phyloP scores from a whole-genome alignment of 495 filamentous ascomycete genomes.

The Usnea hakonensis region DNA sequence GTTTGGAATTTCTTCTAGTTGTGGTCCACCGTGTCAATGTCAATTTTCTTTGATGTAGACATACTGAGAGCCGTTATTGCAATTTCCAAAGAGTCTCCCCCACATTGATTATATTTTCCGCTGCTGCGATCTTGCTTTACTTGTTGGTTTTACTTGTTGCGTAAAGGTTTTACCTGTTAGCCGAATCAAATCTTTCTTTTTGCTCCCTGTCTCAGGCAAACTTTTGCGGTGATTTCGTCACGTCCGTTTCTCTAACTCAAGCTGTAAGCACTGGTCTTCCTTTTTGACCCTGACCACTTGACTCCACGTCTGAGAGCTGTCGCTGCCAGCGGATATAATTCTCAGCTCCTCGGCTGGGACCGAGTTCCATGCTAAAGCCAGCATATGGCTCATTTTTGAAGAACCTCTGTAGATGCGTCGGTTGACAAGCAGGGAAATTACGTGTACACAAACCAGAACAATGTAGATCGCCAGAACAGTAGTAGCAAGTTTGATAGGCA shows the following conservation, averaged over 20 bases:
- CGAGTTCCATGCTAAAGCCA: slow-evolving; percentile 14
- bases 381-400: slow-evolving; percentile 2
- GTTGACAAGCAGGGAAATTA: neutral
- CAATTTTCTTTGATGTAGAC: too few species aligned
- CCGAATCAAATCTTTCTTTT: too few species aligned
- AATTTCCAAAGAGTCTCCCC: too few species aligned
- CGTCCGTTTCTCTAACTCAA: slow-evolving; percentile 12
- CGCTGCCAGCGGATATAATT: neutral
- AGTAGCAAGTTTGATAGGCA: slow-evolving; percentile 13
- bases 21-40: too few species aligned
- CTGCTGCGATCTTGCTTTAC: too few species aligned
- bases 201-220: neutral
- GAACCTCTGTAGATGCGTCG: slow-evolving; percentile 4
- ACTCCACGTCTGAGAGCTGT: neutral
- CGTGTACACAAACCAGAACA: slow-evolving; percentile 2
- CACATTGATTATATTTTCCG: too few species aligned
- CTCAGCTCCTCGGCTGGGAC: slow-evolving; percentile 6
- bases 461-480: slow-evolving; percentile 2
- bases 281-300: slow-evolving; percentile 5
- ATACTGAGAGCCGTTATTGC: too few species aligned
- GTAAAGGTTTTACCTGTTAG: too few species aligned
- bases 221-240: neutral
- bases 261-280: slow-evolving; percentile 25
- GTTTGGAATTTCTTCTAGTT: too few species aligned
- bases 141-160: too few species aligned